Conservation (phyloP, 2,329 filamentous ascomycete species). For the Calonectria pauciramosa region DNA sequence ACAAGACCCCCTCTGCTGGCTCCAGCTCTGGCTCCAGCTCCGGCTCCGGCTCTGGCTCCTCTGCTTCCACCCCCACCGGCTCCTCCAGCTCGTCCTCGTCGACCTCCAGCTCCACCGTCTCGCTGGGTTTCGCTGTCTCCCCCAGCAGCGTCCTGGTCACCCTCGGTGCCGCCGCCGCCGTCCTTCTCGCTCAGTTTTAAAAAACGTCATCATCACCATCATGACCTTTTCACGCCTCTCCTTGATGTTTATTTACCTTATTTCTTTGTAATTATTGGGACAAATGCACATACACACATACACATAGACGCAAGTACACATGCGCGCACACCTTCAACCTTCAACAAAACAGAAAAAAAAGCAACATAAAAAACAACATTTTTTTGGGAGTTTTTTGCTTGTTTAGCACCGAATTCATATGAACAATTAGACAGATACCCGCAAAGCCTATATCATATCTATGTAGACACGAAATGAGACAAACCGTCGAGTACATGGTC, state of each 20-base stretch:
- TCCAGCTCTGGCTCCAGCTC: background rate
- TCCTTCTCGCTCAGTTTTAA: background rate
- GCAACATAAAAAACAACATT: background rate
- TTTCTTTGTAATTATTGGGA: background rate
- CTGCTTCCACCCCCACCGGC: background rate
- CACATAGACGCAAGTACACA: background rate
- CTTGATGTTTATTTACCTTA: no score
- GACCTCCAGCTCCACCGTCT: background rate
- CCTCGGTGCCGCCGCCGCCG: background rate
- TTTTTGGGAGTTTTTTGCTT: slow-evolving; percentile 10
- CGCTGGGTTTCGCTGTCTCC: background rate
- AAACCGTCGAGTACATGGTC: slow-evolving; percentile 14
- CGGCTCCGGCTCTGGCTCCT: background rate
- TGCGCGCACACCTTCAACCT: background rate
- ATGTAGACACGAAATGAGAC: slow-evolving; percentile 22
- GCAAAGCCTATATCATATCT: background rate
- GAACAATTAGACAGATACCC: slow-evolving; percentile 17
- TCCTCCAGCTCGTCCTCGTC: background rate
- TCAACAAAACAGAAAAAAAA: background rate
- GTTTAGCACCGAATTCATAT: background rate
- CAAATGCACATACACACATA: background rate
- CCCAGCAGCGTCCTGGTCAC: slow-evolving; percentile 4
- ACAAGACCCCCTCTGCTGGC: background rate
- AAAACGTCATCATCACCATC: no score
- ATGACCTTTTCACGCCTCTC: no score